Evolutionary conservation across 257 asterid species (phyloP).

Genomic region (Datura wrightii): DNA sequence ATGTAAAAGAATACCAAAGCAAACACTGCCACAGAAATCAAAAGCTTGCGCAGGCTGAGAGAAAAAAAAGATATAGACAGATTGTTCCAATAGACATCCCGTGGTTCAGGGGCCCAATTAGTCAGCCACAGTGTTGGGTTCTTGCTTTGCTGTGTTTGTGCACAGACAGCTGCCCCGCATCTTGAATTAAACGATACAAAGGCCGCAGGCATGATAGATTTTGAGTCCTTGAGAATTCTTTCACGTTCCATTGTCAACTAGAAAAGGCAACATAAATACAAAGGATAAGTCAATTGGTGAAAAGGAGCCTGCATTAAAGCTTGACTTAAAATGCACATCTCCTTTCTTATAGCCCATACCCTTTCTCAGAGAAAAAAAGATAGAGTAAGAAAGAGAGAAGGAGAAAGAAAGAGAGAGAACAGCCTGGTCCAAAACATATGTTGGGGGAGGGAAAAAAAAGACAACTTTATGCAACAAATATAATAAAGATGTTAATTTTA

Average conservation of each 20-base stretch:
- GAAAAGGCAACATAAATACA: constrained; percentile 24
- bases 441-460: not conserved
- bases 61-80: constrained; percentile 85
- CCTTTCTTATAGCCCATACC: not conserved
- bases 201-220: constrained; percentile 70
- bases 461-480: not conserved
- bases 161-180: constrained; percentile 99
- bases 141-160: constrained; percentile 95
- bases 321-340: not conserved
- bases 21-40: constrained; percentile 70
- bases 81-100: constrained; percentile 91
- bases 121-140: constrained; percentile 91
- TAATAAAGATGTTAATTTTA: not conserved
- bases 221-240: constrained; percentile 70
- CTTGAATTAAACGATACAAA: constrained; percentile 92
- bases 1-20: constrained; percentile 93
- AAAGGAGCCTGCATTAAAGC: not conserved
- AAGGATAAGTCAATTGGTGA: constrained; percentile 24
- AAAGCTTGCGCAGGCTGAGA: constrained; percentile 69
- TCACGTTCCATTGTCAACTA: constrained; percentile 91
- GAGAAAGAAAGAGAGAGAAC: not conserved
- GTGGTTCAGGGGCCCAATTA: constrained; percentile 98
- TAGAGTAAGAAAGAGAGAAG: not conserved
- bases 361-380: not conserved
- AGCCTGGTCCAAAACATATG: not conserved